Evolutionary conservation across 2,329 filamentous ascomycete species (phyloP), one percentile per base, ranked within the genome.

Genomic region (Nectriaceae sp.): DNA sequence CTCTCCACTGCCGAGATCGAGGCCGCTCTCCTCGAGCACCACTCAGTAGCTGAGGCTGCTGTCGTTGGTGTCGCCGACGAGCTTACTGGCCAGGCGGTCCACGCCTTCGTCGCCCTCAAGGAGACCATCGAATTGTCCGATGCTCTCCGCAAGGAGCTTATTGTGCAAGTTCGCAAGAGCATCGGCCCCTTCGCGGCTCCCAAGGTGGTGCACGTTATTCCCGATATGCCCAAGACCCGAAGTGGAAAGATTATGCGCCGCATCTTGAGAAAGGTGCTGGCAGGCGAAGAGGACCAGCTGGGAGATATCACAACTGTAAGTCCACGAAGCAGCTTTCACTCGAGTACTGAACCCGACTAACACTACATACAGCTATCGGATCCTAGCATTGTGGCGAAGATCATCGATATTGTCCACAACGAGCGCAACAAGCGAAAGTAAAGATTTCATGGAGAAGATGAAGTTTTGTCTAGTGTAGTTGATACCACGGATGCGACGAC

Each of bases 221-320:
- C 91, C 3, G 94, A 99, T 69, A 82, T 99, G 57, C 94, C 94
- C 64, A 97, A 99, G 85, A 99, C 94, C 31, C 83, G 94, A 61
- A 96, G 89, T 61, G 94, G 94, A 59, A 99, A 99, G 87, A 99
- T 99, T 66, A 99, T 99, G 94, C 84, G 94, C 55, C 86, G 94
- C 56, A 96, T 99, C 66, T 74, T 99, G 76, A 83, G 94, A 64
- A 99, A 99, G 89, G 96, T 99, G 65, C 74, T 99, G 60, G 92
- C 92, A 15, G 93, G 93, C 29, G 94, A 99, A 77, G 93, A 97
- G 74, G 94, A 99, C 70, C 92, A 96, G 73, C 79, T 99, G 45
- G 94, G 94, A 62, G 94, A 99, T 66, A 95, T 80, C 29, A 89
- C 89, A 18, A 97, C 94, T 59, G 90, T 95, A 79, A 76, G 88